A percentile compares a stretch with the other conserved stretches of the same genome.
phyloP scores from a whole-genome alignment of 2,329 filamentous ascomycete genomes.

The Endoconidiophora laricicola region DNA sequence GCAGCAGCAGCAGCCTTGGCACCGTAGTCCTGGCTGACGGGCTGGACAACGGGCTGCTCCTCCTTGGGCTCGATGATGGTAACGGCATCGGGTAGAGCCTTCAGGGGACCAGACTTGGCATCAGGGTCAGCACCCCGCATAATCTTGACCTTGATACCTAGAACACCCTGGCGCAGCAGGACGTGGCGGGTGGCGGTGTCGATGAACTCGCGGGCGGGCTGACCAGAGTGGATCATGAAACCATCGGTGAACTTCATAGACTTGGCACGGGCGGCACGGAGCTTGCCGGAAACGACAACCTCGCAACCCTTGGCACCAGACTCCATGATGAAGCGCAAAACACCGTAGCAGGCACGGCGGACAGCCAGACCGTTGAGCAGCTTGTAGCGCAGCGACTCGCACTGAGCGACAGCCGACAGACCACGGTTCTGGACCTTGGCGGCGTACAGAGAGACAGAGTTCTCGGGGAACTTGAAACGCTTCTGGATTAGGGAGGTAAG shows the following conservation, averaged over 20 bases:
- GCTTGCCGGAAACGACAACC: slow-evolving; percentile 98
- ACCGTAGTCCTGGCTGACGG: slow-evolving; percentile 96
- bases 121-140: slow-evolving; percentile 99
- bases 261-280: slow-evolving; percentile 97
- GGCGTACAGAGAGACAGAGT: slow-evolving; percentile 98
- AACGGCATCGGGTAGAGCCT: slow-evolving; percentile 94
- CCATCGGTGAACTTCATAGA: slow-evolving; percentile 99
- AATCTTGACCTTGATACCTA: slow-evolving; percentile 99
- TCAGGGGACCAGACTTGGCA: slow-evolving; percentile 95
- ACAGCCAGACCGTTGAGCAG: slow-evolving; percentile 98
- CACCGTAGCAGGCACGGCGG: slow-evolving; percentile 98
- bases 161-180: slow-evolving; percentile 96
- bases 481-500: slow-evolving; percentile 99
- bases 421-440: slow-evolving; percentile 99
- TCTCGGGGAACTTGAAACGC: slow-evolving; percentile 99
- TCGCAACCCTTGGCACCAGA: slow-evolving; percentile 98
- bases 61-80: slow-evolving; percentile 99
- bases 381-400: slow-evolving; percentile 99
- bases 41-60: slow-evolving; percentile 87
- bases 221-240: slow-evolving; percentile 99
- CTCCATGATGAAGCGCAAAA: slow-evolving; percentile 99
- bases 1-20: slow-evolving; percentile 65
- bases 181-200: slow-evolving; percentile 97
- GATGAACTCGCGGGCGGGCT: slow-evolving; percentile 99
- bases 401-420: slow-evolving; percentile 98